Base-by-base conservation (phyloP, 495 filamentous ascomycete genomes). In the Tirmania nivea region DNA sequence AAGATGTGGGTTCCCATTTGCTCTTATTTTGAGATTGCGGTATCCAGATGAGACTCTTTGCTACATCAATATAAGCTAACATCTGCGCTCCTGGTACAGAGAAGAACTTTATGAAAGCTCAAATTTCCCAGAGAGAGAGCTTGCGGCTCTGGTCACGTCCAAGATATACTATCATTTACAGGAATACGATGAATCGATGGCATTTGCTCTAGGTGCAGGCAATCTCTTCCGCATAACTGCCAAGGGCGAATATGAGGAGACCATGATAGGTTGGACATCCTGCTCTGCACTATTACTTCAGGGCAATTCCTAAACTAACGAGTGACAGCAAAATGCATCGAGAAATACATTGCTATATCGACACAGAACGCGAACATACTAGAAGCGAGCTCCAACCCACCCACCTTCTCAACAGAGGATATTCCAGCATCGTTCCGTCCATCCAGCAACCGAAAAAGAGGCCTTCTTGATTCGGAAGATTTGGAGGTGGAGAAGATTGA, bases 171-270 rank as follows among this genome's bases (percentile, higher is more conserved):
- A 95, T 66, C 89, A 99, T 65, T 78, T 99, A 49, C 84, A 92
- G 69, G 92, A 93, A 69, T 96, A 96, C 70, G 87, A 95, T 64
- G 90, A 96, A 74, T 94, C 88, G 67, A 96, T 99, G 92, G 81
- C 83, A 20, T 94, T 99, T 69, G 92, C 92, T 51, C 76, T 99
- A 11, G 88, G 86, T 35, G 89, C 92, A 17, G 92, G 92, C 37
- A 88, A 94, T 60, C 75, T 95, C 21, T 95, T 99, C 72, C 80
- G 90, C 70, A 73, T 99, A 54, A 83, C 94, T 57, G 77, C 80
- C 53, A 80, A 82, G 50, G 85, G 87, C 65, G 92, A 99, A 73
- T 99, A 92, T 65, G 92, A 96, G 66, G 87, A 99, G 71, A 99
- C 92, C 34, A 96, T 99, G 64, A 87, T 96, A 65, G 83, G 73